Evolutionary conservation across 1,284 basidiomycete genomes (phyloP), one percentile per base, ranked within the genome.

Genomic region (Ceratobasidium sp.): DNA sequence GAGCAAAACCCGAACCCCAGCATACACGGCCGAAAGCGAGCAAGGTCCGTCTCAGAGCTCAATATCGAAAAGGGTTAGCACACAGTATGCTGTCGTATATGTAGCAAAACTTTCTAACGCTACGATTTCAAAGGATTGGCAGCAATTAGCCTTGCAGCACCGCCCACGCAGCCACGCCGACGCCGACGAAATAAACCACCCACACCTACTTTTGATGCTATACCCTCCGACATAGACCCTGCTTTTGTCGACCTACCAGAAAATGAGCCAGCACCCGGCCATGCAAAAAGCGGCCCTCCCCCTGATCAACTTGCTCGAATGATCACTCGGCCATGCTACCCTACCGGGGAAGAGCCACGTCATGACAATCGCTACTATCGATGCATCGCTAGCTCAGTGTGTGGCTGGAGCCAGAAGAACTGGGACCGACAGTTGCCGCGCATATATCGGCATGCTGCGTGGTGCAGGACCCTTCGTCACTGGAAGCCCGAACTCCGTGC

Each of bases 341-440:
- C 63, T 5, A 28, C 7, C 20, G 63, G 63, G 23, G 39, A 46
- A 20, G 40, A 66, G 40, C 44, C 23, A n/a, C 23, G 23, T 10
- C 13, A 39, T n/a, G 7, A 46, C 18, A 44, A n/a, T 28, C 63
- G 33, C 39, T 39, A 42, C 40, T 66, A 33, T 26, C 63, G 63
- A 66, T 66, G 63, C 44, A 46, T 66, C 20, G 63, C 63, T 20
- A 66, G 63, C 44, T 44, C 63, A 18, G 63, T 66, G 10, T 66
- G 40, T 46, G 63, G 63, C 7, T 66, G 63, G 63, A 39, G 18
- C 9, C 40, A 44, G 33, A 39, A 20, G 28, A 39, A 12, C 20
- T 20, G 23, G 20, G 40, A 66, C 39, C 63, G 63, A 3, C 63
- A 66, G 63, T 40, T 28, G 39, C 40, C 5, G 42, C 63, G 63